Evolutionary conservation across 148 eudicot genomes (phyloP).

Genomic region (Chenopodium berlandieri): DNA sequence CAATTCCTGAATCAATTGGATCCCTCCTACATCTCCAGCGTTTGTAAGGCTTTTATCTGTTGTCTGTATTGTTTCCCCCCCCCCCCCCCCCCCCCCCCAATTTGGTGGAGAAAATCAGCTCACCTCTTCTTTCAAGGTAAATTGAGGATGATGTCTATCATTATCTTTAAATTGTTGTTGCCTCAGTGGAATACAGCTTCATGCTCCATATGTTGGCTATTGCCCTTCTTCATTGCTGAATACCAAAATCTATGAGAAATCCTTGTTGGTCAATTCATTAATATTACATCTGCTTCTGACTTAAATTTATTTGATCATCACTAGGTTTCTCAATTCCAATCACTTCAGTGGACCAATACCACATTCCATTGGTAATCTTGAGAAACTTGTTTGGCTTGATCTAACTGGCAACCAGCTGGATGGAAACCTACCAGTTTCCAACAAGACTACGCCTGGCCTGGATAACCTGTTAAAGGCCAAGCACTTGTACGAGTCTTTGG

Average conservation of each 20-base stretch:
- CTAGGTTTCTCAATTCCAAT: slow-evolving; percentile 41
- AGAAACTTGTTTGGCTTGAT: slow-evolving; percentile 65
- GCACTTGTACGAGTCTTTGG: slow-evolving; percentile 25
- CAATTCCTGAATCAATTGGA: slow-evolving; percentile 26
- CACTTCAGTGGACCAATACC: slow-evolving; percentile 43
- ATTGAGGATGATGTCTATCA: not conserved
- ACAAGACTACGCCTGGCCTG: slow-evolving; percentile 47
- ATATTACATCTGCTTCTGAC: not conserved
- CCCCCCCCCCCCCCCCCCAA: not conserved
- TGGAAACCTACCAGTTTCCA: slow-evolving; percentile 60
- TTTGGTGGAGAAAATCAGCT: not conserved
- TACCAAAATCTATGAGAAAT: not conserved
- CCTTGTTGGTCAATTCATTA: not conserved
- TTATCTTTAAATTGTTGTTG: not conserved
- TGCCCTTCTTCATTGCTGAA: not conserved
- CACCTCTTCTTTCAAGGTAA: not conserved
- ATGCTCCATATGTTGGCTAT: not conserved
- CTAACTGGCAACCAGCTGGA: slow-evolving; percentile 48
- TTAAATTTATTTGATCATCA: not conserved
- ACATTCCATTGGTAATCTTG: slow-evolving; percentile 47
- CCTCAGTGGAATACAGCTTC: not conserved
- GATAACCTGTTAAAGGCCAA: slow-evolving; percentile 46
- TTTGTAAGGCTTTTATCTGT: slow-evolving; percentile 8
- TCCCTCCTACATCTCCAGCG: slow-evolving; percentile 11
- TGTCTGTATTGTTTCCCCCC: not conserved